Conservation (phyloP, 257 asterid genomes). For the Thymus quinquecostatus region DNA sequence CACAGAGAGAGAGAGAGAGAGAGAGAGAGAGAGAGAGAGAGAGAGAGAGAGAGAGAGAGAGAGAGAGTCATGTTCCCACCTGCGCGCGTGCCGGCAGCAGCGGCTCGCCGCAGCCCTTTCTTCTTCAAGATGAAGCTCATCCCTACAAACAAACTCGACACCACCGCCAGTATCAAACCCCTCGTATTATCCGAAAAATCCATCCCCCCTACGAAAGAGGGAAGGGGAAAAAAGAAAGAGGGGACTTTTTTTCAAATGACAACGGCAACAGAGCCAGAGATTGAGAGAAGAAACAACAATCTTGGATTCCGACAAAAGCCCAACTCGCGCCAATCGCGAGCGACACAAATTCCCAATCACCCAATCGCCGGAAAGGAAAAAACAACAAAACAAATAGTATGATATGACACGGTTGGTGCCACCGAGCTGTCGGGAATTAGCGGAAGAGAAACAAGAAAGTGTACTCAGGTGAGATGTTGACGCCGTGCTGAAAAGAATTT, state of each 20-base stretch:
- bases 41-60: background rate
- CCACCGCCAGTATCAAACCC: constrained; percentile 79
- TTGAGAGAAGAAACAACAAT: constrained; percentile 2
- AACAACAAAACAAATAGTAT: background rate
- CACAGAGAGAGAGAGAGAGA: background rate
- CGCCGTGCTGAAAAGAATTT: too few species aligned
- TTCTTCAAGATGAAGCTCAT: constrained; percentile 87
- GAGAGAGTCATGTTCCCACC: constrained; percentile 36
- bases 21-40: too few species aligned
- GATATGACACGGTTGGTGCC: background rate
- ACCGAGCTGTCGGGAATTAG: background rate
- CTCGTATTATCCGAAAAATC: constrained; percentile 71
- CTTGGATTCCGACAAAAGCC: constrained; percentile 27
- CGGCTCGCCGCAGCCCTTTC: constrained; percentile 91
- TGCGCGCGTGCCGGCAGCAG: constrained; percentile 78
- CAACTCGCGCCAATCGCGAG: constrained; percentile 47
- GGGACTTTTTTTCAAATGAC: background rate
- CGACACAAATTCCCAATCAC: constrained; percentile 2
- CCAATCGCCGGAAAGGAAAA: background rate
- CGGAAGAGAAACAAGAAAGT: background rate
- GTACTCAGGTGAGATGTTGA: too few species aligned
- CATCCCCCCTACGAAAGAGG: constrained; percentile 30
- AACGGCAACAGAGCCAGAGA: background rate
- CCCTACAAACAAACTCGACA: constrained; percentile 89
- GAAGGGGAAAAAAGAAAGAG: background rate